Percentiles rank a stretch among this genome's conserved stretches.
Conservation (phyloP, 257 asterid species). For the Striga asiatica region DNA sequence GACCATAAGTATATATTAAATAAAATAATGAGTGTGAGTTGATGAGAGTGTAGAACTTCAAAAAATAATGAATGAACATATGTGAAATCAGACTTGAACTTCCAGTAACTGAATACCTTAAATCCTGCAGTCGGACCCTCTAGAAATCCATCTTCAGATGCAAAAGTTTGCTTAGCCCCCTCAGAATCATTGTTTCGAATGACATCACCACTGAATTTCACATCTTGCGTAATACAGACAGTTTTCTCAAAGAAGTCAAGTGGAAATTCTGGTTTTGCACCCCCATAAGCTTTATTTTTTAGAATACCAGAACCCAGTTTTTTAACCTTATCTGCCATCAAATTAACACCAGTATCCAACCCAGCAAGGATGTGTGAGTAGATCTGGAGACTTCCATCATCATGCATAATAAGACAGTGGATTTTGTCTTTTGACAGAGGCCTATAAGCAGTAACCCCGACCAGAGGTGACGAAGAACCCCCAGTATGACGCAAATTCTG, state of each 20-base stretch:
- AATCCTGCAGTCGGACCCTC: slow-evolving; percentile 94
- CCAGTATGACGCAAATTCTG: slow-evolving; percentile 77
- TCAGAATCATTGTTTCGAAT: slow-evolving; percentile 92
- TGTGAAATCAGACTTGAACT: slow-evolving; percentile 13
- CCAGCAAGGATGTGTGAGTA: slow-evolving; percentile 79
- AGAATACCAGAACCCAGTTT: slow-evolving; percentile 84
- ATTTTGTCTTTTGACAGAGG: slow-evolving; percentile 95
- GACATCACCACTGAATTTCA: slow-evolving; percentile 79
- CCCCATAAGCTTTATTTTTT: slow-evolving; percentile 81
- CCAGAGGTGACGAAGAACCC: slow-evolving; percentile 82
- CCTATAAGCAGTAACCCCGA: slow-evolving; percentile 89
- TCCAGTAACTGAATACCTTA: slow-evolving; percentile 50
- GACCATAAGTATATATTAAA: neutral
- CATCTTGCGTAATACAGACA: slow-evolving; percentile 79
- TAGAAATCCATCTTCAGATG: slow-evolving; percentile 93
- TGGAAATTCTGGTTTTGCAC: slow-evolving; percentile 86
- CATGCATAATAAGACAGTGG: slow-evolving; percentile 90
- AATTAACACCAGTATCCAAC: slow-evolving; percentile 44
- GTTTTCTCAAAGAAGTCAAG: slow-evolving; percentile 94
- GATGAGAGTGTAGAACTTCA: slow-evolving; percentile 1
- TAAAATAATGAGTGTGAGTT: neutral
- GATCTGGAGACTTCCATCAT: slow-evolving; percentile 99
- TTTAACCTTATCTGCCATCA: slow-evolving; percentile 77
- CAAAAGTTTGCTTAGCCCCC: slow-evolving; percentile 79
- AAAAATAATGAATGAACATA: slow-evolving; percentile 7